Percentiles rank a stretch among this genome's conserved stretches.
phyloP scores from a whole-genome alignment of 495 filamentous ascomycete species.

The Pseudoneurospora amorphoporcata region DNA sequence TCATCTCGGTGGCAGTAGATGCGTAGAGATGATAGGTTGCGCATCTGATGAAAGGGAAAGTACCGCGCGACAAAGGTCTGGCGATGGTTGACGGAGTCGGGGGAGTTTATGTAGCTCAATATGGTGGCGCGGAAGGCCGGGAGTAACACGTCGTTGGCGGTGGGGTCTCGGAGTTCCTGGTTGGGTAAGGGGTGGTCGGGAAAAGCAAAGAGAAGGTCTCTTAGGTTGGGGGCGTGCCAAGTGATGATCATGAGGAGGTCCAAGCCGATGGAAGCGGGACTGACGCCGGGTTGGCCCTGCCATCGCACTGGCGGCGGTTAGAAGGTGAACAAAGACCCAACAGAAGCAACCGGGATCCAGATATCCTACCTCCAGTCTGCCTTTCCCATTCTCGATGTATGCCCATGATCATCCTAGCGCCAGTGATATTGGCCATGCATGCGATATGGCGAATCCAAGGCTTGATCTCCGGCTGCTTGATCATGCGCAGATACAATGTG shows the following conservation, averaged over 20 bases:
- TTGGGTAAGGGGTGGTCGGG: constrained; percentile 15
- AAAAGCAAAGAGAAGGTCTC: constrained; percentile 18
- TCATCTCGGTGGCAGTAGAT: constrained; percentile 26
- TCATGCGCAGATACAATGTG: constrained; percentile 12
- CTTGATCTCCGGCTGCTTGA: constrained; percentile 11
- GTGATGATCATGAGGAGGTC: constrained; percentile 15
- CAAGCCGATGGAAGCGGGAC: constrained; percentile 7
- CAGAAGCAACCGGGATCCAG: neutral
- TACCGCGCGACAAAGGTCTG: constrained; percentile 5
- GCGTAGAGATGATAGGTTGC: constrained; percentile 16
- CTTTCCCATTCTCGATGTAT: constrained; percentile 10
- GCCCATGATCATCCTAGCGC: constrained; percentile 4
- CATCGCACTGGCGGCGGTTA: constrained; percentile 14
- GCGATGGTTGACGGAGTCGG: neutral
- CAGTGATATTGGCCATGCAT: constrained; percentile 18
- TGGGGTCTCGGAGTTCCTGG: neutral
- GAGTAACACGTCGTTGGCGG: constrained; percentile 6
- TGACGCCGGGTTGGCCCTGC: neutral
- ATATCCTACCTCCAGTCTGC: constrained; percentile 18
- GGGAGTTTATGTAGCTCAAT: constrained; percentile 5
- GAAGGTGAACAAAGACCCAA: constrained; percentile 1
- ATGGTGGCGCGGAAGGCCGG: constrained; percentile 6
- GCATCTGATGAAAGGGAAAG: constrained; percentile 9
- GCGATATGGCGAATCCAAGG: constrained; percentile 21
- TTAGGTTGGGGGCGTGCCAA: constrained; percentile 14